phyloP scores from a whole-genome alignment of 2,329 filamentous ascomycete genomes.

The Penicillium sp. region DNA sequence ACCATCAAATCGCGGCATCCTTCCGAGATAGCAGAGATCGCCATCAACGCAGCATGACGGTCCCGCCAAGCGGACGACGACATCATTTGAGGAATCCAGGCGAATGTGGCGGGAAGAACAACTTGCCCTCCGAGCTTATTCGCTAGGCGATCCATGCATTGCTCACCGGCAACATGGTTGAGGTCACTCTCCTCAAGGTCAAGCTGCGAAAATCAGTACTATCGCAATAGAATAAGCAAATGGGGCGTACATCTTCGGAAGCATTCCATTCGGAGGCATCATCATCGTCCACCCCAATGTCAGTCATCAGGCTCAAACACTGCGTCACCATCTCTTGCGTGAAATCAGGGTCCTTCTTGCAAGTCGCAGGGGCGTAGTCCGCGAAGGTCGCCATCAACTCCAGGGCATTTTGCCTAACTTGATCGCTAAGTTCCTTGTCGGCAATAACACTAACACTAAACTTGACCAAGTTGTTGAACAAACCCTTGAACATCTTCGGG shows the following conservation, averaged over 20 bases:
- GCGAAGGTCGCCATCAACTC: conserved; percentile 98
- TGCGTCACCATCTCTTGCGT: conserved; percentile 98
- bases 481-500: conserved; percentile 93
- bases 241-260: conserved; percentile 78
- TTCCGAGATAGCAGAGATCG: conserved; percentile 97
- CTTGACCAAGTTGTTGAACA: conserved; percentile 91
- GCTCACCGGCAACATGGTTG: conserved; percentile 96
- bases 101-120: conserved; percentile 92
- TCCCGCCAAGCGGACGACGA: conserved; percentile 93
- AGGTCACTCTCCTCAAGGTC: conserved; percentile 95
- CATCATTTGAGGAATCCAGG: conserved; percentile 98
- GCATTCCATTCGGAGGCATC: conserved; percentile 92
- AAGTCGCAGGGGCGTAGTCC: conserved; percentile 92
- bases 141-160: conserved; percentile 95
- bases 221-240: conserved; percentile 2
- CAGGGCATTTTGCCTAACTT: conserved; percentile 89
- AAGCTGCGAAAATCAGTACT: conserved; percentile 59
- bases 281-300: conserved; percentile 91
- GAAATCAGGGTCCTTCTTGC: conserved; percentile 90
- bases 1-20: conserved; percentile 96
- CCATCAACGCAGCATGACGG: conserved; percentile 95
- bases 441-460: conserved; percentile 94
- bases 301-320: conserved; percentile 96
- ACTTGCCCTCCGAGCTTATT: conserved; percentile 96
- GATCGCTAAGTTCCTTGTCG: conserved; percentile 90